phyloP scores from a whole-genome alignment of 495 filamentous ascomycete genomes.

The Lindgomyces ingoldianus region DNA sequence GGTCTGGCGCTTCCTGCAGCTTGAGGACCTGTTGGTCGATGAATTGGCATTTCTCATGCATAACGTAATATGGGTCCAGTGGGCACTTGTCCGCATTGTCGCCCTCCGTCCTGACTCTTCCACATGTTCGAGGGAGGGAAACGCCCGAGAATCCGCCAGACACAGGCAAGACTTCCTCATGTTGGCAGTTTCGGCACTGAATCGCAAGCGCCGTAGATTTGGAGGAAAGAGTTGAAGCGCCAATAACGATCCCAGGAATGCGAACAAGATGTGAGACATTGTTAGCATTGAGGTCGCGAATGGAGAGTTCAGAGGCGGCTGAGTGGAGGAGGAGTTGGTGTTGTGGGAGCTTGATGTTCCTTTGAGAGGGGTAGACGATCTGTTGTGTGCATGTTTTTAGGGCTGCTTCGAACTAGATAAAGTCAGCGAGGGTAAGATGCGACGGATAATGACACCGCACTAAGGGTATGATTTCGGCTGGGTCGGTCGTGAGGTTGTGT shows the following conservation, averaged over 20 bases:
- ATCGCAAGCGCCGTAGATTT: constrained; percentile 87
- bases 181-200: constrained; percentile 84
- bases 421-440: constrained; percentile 20
- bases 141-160: constrained; percentile 84
- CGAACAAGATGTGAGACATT: constrained; percentile 94
- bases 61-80: constrained; percentile 90
- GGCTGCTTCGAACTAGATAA: constrained; percentile 78
- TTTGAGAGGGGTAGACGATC: constrained; percentile 80
- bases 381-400: constrained; percentile 86
- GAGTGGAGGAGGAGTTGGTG: constrained; percentile 97
- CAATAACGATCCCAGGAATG: constrained; percentile 96
- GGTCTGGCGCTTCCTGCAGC: constrained; percentile 96
- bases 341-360: constrained; percentile 71
- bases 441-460: constrained; percentile 53
- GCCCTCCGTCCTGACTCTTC: constrained; percentile 59
- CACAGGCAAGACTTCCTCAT: constrained; percentile 69
- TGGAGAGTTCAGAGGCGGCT: constrained; percentile 82
- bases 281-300: constrained; percentile 88
- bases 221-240: constrained; percentile 92
- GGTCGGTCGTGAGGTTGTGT: constrained; percentile 85
- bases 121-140: constrained; percentile 77
- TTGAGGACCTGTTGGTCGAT: constrained; percentile 99
- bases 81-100: constrained; percentile 71
- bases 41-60: constrained; percentile 92
- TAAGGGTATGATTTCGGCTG: constrained; percentile 87